Conservation (phyloP, 495 filamentous ascomycete genomes). For the Hypoxylon crocopeplum region DNA sequence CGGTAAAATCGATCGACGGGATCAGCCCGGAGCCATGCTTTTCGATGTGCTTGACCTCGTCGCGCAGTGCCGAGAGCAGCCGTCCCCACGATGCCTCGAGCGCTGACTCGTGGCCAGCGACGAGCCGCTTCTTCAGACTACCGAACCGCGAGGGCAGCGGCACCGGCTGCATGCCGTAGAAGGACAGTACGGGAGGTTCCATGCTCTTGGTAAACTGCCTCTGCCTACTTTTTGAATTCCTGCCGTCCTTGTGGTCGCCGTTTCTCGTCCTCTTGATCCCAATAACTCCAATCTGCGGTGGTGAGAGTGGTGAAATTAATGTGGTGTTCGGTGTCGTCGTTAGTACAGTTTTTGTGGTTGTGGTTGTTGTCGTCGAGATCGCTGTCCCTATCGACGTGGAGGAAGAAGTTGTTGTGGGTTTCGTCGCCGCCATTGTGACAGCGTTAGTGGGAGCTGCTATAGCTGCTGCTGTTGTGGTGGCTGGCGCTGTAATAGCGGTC, state of each 20-base stretch:
- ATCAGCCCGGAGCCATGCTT: slow-evolving; percentile 58
- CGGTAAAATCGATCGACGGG: slow-evolving; percentile 68
- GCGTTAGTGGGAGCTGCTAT: background rate
- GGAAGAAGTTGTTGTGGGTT: slow-evolving; percentile 22
- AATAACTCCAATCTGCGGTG: slow-evolving; percentile 28
- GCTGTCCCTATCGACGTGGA: slow-evolving; percentile 21
- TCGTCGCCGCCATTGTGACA: slow-evolving; percentile 25
- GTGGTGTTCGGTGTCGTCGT: slow-evolving; percentile 11
- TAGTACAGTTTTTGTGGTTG: slow-evolving; percentile 7
- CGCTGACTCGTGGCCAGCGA: slow-evolving; percentile 68
- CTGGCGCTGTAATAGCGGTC: background rate
- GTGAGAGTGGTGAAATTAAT: slow-evolving; percentile 4
- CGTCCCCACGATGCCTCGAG: slow-evolving; percentile 76
- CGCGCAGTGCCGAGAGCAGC: slow-evolving; percentile 64
- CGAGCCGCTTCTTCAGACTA: slow-evolving; percentile 71
- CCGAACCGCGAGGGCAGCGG: slow-evolving; percentile 83
- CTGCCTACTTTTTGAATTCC: slow-evolving; percentile 41
- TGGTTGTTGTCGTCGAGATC: slow-evolving; percentile 10
- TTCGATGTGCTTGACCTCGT: slow-evolving; percentile 64
- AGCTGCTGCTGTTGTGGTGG: background rate
- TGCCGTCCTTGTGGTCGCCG: slow-evolving; percentile 40
- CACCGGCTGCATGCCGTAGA: slow-evolving; percentile 70
- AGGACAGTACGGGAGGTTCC: slow-evolving; percentile 83
- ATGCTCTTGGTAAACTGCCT: slow-evolving; percentile 45
- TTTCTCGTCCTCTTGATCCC: slow-evolving; percentile 41